Conservation (phyloP, 257 asterid species). For the Nemophila menziesii region DNA sequence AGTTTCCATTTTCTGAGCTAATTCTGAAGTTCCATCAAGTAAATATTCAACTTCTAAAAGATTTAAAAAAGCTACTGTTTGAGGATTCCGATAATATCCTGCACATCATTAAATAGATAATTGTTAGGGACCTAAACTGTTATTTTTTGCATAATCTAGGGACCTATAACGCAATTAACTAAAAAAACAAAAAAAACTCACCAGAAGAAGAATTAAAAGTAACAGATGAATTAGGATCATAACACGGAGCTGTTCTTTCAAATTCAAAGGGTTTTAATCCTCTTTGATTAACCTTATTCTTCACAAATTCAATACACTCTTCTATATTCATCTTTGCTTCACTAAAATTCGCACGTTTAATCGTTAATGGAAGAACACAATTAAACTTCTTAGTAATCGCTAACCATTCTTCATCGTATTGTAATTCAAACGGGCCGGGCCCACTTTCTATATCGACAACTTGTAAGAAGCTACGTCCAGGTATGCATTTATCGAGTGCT, state of each 20-base stretch:
- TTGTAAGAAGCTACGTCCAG: conserved; percentile 56
- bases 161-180: neutral
- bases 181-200: conserved; percentile 21
- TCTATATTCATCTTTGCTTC: conserved; percentile 37
- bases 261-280: conserved; percentile 68
- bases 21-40: conserved; percentile 35
- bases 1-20: conserved; percentile 21
- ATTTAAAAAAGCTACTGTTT: conserved; percentile 64
- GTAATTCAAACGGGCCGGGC: conserved; percentile 69
- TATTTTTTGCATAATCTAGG: neutral
- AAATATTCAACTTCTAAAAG: conserved; percentile 60
- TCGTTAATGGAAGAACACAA: conserved; percentile 54
- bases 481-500: conserved; percentile 39
- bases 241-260: conserved; percentile 56
- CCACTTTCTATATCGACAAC: conserved; percentile 68
- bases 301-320: conserved; percentile 44
- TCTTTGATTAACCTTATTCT: conserved; percentile 42
- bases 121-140: neutral
- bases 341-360: conserved; percentile 41
- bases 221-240: conserved; percentile 35
- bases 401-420: conserved; percentile 96
- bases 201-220: conserved; percentile 32
- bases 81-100: conserved; percentile 75
- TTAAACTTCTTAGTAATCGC: conserved; percentile 73
- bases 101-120: conserved; percentile 8